Base-by-base conservation (phyloP, 768 basidiomycete genomes). In the Mycena olivaceomarginata region DNA sequence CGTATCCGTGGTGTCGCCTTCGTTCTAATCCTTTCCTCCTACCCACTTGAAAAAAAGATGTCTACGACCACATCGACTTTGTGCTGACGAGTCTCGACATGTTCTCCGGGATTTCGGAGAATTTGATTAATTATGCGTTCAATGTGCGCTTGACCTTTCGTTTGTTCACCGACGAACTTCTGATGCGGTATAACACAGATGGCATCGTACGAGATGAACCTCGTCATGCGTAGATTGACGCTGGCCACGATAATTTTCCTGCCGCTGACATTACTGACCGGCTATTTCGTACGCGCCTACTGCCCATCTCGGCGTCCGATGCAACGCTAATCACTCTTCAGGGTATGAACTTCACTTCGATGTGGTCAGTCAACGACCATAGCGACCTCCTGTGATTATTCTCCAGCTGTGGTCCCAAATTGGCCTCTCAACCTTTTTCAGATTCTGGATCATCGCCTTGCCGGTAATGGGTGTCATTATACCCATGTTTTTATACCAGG, bases 11-110 rank as follows among this genome's bases (percentile, higher is more conserved):
- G 31, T 31, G 31, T 31, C 31, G 31, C 4, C 31, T 31, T 31
- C 31, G 31, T 3, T 3, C 31, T 31, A 31, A 31, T 31, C 31
- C 2, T 31, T 31, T 4, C 31, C 31, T 31, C 31, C 31, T 31
- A 31, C 3, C 31, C 31, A 31, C 31, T 4, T 3, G n/a, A n/a
- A n/a, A 31, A 31, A 31, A 31, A 31, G 94, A 95, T 81, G 93
- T 95, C 2, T 89, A 91, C 75, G 95, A 96, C 81, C 95, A 96
- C 78, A 92, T 94, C 87, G 94, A 95, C 70, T 93, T 93, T 74
- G 92, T 94, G 46, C 82, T 96, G 37, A 87, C 89, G 1, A 93
- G 92, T 79, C 81, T 96, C 65, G 95, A 96, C 75, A 94, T 94
- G 91, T 95, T 95, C 78, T 88, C 92, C 1, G 90, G 89, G 40